Conservation (phyloP, 257 asterid species). For the Nicotiana noctiflora region DNA sequence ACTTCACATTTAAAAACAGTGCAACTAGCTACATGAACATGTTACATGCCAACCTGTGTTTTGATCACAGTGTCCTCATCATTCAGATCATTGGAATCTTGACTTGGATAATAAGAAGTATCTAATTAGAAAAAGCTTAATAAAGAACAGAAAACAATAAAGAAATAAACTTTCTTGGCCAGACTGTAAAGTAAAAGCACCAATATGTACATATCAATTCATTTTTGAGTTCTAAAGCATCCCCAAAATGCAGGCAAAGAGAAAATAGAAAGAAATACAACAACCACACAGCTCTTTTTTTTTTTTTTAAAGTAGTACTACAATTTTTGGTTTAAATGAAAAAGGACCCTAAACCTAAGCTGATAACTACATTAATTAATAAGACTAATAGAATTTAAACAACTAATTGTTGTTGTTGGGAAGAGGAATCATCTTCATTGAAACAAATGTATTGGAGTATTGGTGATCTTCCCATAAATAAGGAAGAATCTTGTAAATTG, state of each 20-base stretch:
- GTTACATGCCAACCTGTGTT: neutral
- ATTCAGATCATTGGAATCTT: constrained; percentile 3
- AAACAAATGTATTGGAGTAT: constrained; percentile 41
- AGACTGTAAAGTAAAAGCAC: constrained; percentile 9
- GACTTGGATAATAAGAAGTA: constrained; percentile 9
- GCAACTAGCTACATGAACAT: neutral
- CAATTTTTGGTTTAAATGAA: neutral
- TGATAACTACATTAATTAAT: constrained; percentile 25
- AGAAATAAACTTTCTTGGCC: neutral
- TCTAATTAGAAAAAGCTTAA: neutral
- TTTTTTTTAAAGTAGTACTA: neutral
- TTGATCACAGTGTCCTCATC: constrained; percentile 1
- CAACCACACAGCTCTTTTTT: neutral
- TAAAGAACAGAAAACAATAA: neutral
- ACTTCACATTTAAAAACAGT: neutral
- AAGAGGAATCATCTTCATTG: constrained; percentile 71
- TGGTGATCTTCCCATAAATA: constrained; percentile 38
- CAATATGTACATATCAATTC: constrained; percentile 5
- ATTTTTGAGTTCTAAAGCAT: constrained; percentile 4
- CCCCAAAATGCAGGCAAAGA: neutral
- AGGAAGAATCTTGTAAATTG: constrained; percentile 32
- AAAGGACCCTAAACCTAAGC: constrained; percentile 23
- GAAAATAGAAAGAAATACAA: neutral
- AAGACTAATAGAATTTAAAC: constrained; percentile 28
- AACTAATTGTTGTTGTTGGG: constrained; percentile 61